Base-by-base conservation (phyloP, 495 filamentous ascomycete genomes). In the Tuber melanosporum region DNA sequence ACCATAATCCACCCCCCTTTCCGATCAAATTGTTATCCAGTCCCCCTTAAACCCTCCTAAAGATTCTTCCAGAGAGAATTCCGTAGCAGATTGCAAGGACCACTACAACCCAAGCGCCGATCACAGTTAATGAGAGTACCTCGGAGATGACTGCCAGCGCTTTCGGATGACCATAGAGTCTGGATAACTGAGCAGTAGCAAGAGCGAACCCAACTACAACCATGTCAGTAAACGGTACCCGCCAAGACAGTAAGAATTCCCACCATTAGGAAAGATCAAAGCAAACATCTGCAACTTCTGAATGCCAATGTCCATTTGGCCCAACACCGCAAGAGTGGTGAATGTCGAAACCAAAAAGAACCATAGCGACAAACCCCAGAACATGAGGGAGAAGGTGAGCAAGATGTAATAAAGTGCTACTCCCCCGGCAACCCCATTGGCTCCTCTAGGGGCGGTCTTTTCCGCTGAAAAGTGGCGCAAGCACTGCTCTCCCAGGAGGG, bases 301-400 rank as follows among this genome's bases (percentile, higher is more conserved):
- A n/a, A 74, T 47, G 0, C 75, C 49, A 74, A 79, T 69, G 79
- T 77, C 80, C 80, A 82, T 79, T 32, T 74, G 47, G 17, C 71
- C 43, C 66, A 80, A 43, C 17, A 39, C 69, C 6, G 62, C 62
- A n/a, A 82, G n/a, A 76, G 76, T 81, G 10, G 71, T 73, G 12
- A 70, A 57, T 14, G 76, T 73, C 3, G 81, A 80, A 36, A 83
- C 57, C 12, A 76, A 19, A 41, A 83, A 83, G 73, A 82, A 75
- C 81, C 81, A 83, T 6, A 80, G 20, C 43, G 81, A 70, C 8
- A 83, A 47, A 5, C 81, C 81, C 81, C 81, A 83, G 32, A 82
- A 82, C 69, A 80, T 79, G n/a, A 83, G 70, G 0, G 76, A 49
- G 36, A 75, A 36, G 0, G 75, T 62, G 20, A 83, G 41, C 0